Base-by-base conservation (phyloP, 805 yeast genomes). In the Teunomyces funiuensis region DNA sequence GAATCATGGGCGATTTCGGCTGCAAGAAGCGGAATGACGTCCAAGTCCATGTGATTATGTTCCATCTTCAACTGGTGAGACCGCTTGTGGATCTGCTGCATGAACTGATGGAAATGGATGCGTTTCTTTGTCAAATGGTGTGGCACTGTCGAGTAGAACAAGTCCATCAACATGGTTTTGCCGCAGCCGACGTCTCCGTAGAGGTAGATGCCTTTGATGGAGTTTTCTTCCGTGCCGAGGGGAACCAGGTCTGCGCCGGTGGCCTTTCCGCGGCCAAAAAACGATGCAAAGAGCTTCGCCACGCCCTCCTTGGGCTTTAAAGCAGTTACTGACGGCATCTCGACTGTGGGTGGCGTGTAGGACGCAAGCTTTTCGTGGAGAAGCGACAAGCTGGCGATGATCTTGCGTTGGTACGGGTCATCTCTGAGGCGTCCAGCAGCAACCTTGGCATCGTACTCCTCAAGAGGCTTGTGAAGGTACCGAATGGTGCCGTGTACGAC, bases 161-260 rank as follows among this genome's bases (percentile, higher is more conserved):
- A 71, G 63, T 93, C 98, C 98, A 93, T 91, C 45, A 93, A 71
- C 97, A 93, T 91, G 6, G 99, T 93, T 59, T 93, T 91, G 3
- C 99, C 99, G 63, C 98, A 90, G 2, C 99, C 99, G 31, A 93
- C 99, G 61, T 93, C 98, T 16, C 99, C 99, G 63, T 87, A 93
- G 22, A 93, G 71, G 56, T 93, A 93, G 6, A 93, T 84, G 4
- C 99, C 99, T 50, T 76, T 96, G 10, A 82, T 71, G 2, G 53
- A 53, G 14, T 62, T 62, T 20, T 63, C 69, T 31, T 55, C 61
- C 6, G 28, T 29, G 9, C 31, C 14, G 16, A 17, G 23, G 14
- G 13, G 15, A 14, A 16, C 28, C 5, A 9, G 28, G 17, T 15
- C 28, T 13, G 10, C 13, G 22, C 22, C 9, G 27, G 15, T 4